Conservation (phyloP, 2,329 filamentous ascomycete genomes). For the Dactylella cylindrospora region DNA sequence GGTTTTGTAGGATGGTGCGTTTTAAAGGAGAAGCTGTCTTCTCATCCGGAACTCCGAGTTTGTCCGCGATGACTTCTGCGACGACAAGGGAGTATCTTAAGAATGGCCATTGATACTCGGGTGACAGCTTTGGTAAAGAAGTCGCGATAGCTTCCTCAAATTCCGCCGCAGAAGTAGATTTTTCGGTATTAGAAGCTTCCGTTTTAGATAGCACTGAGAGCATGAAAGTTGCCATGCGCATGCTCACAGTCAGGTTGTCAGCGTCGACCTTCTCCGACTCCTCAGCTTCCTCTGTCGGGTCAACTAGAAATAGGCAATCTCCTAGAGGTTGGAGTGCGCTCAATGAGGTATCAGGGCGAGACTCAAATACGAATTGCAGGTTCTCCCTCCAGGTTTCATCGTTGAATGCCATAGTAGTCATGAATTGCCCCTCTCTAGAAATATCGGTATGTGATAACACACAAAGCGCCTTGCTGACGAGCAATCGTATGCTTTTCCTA, state of each 20-base stretch:
- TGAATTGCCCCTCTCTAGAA: constrained; percentile 25
- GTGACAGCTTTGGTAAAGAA: constrained; percentile 19
- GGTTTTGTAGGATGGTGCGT: constrained; percentile 9
- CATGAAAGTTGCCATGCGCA: constrained; percentile 39
- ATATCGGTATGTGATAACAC: constrained; percentile 28
- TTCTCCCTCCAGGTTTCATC: constrained; percentile 45
- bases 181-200: not conserved
- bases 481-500: constrained; percentile 29
- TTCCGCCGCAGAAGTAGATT: not conserved
- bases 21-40: constrained; percentile 17
- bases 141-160: constrained; percentile 13
- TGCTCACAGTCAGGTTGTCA: constrained; percentile 14
- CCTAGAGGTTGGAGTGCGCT: constrained; percentile 72
- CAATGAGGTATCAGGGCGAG: constrained; percentile 60
- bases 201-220: constrained; percentile 27
- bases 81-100: constrained; percentile 33
- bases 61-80: constrained; percentile 27
- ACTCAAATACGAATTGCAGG: constrained; percentile 38
- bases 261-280: constrained; percentile 5
- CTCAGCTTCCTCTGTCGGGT: constrained; percentile 40
- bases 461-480: constrained; percentile 28
- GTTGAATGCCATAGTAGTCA: constrained; percentile 40
- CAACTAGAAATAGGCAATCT: constrained; percentile 68
- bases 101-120: constrained; percentile 32
- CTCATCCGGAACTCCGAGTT: constrained; percentile 20